Conservation (phyloP, 2,329 filamentous ascomycete genomes). For the Botrytis hyacinthi region DNA sequence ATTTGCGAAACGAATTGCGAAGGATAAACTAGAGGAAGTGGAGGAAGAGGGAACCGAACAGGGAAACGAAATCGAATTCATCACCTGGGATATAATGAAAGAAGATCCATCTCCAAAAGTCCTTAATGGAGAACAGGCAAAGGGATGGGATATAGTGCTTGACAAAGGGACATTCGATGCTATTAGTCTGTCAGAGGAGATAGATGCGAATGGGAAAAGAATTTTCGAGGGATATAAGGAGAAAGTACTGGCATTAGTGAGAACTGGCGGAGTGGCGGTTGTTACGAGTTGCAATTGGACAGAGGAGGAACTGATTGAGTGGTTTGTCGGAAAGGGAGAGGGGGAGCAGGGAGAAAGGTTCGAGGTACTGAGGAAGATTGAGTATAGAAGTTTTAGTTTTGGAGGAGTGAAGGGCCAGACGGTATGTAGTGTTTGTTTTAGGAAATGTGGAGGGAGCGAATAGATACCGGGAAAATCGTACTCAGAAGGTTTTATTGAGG, state of each 20-base stretch:
- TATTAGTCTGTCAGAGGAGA: constrained; percentile 69
- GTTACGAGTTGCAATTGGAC: constrained; percentile 99
- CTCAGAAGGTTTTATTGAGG: background rate
- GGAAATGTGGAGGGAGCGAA: constrained; percentile 40
- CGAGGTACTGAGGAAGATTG: constrained; percentile 63
- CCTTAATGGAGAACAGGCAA: constrained; percentile 23
- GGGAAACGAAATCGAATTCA: constrained; percentile 43
- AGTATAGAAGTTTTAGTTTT: constrained; percentile 86
- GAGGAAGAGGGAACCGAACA: constrained; percentile 27
- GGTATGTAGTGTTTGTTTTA: constrained; percentile 83
- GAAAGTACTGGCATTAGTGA: constrained; percentile 66
- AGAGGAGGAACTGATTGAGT: constrained; percentile 74
- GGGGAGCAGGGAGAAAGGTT: constrained; percentile 28
- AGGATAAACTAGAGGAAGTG: constrained; percentile 35
- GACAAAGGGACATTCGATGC: constrained; percentile 99
- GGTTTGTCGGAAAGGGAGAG: constrained; percentile 64
- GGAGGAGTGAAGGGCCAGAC: constrained; percentile 85
- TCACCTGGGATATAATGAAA: constrained; percentile 51
- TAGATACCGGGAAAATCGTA: background rate
- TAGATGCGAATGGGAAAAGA: constrained; percentile 52
- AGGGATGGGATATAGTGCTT: constrained; percentile 84
- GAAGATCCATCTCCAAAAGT: constrained; percentile 40
- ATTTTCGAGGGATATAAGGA: constrained; percentile 73
- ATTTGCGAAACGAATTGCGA: constrained; percentile 66
- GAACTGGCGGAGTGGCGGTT: constrained; percentile 68